Base-by-base conservation (phyloP, 148 eudicot species). In the Silene conica region DNA sequence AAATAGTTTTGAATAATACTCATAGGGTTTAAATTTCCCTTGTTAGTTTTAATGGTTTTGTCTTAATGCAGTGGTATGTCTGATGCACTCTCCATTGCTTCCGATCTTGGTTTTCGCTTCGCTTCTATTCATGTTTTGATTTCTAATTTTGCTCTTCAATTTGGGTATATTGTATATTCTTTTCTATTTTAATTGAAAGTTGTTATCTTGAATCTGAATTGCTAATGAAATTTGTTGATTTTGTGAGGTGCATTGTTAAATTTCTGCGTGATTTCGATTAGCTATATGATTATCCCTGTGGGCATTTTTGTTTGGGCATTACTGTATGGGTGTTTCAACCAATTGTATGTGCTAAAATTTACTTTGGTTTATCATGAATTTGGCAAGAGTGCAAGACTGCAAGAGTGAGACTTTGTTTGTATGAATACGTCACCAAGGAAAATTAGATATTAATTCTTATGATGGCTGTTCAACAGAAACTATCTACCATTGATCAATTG, bases 41-140 rank as follows among this genome's bases (percentile, higher is more conserved):
- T n/a, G n/a, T n/a, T n/a, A n/a, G n/a, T n/a, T n/a, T n/a, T n/a
- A n/a, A n/a, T n/a, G n/a, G n/a, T n/a, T n/a, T n/a, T n/a, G n/a
- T n/a, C n/a, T n/a, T n/a, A n/a, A n/a, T n/a, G n/a, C n/a, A n/a
- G 92, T 66, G 89, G 92, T 5, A 88, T 88, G 92, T 88, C 89
- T 10, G 92, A 88, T 76, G 89, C 92, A 55, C 87, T 88, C 70
- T 82, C 92, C 41, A 83, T 88, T 81, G 92, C 92, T 78, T 77
- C 89, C 11, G 92, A 86, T 81, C 89, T 88, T 14, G 92, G 92
- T 46, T 88, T 77, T 63, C 82, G 82, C 3, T 75, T 86, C 5
- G 62, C 83, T 58, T 80, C 87, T 70, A 78, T 86, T 63, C 92
- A 86, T 87, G 91, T 87, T 38, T 38, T 38, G 9, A 38, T 38